phyloP scores from a whole-genome alignment of 1,139 yeast species.

The Scheffersomyces quercinus region DNA sequence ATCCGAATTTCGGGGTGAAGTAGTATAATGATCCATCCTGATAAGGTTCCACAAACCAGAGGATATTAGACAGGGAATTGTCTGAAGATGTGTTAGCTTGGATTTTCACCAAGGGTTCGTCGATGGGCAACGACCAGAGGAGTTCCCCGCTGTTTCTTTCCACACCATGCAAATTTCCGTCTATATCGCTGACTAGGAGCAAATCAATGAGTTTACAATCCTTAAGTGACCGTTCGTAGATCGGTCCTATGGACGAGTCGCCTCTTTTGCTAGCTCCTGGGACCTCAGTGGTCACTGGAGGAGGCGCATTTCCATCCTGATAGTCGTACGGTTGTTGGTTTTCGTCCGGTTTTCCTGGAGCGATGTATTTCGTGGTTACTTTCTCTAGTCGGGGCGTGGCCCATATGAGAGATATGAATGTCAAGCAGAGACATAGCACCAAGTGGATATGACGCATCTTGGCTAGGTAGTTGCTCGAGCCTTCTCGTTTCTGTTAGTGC shows the following conservation, averaged over 20 bases:
- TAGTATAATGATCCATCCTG: conserved; percentile 86
- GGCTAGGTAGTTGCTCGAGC: no score
- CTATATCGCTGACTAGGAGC: conserved; percentile 76
- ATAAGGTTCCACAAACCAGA: conserved; percentile 90
- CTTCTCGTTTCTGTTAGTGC: no score
- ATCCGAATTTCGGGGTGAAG: conserved; percentile 75
- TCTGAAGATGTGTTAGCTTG: conserved; percentile 30
- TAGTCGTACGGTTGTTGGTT: conserved; percentile 3
- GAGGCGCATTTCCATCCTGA: conserved; percentile 1
- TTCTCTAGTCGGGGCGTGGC: conserved; percentile 29
- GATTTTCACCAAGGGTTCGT: conserved; percentile 52
- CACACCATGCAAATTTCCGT: conserved; percentile 84
- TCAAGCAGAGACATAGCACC: no score
- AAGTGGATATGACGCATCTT: no score
- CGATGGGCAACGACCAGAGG: conserved; percentile 71
- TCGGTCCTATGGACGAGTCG: conserved; percentile 23
- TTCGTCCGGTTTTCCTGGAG: conserved; percentile 4
- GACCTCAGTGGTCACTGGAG: conserved; percentile 6
- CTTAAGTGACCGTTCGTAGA: conserved; percentile 42
- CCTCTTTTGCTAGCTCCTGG: conserved; percentile 2
- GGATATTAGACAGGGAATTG: conserved; percentile 28
- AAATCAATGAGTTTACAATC: conserved; percentile 64
- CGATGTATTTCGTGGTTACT: conserved; percentile 14
- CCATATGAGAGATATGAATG: conserved; percentile 2
- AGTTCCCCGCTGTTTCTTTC: conserved; percentile 75